Percentiles rank a stretch among this genome's conserved stretches.
Evolutionary conservation across 805 yeast genomes (phyloP).

Genomic region (Ogataea pilisensis): DNA sequence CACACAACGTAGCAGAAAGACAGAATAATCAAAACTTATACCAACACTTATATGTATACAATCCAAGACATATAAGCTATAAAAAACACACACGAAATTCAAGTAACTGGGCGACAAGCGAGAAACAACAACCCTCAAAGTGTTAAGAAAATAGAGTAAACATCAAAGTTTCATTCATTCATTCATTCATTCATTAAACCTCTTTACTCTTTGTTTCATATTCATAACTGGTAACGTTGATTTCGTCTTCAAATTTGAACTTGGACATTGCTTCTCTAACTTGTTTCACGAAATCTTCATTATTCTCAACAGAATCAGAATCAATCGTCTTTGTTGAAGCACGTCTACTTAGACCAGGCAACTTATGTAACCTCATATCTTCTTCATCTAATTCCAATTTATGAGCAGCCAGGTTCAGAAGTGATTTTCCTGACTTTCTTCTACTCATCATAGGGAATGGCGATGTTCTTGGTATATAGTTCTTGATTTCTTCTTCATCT

Average conservation of each 20-base stretch:
- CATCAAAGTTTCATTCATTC: too few species aligned
- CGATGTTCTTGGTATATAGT: constrained; percentile 42
- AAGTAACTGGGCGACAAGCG: too few species aligned
- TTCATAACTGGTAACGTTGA: constrained; percentile 50
- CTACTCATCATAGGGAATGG: constrained; percentile 40
- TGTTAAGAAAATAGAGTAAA: too few species aligned
- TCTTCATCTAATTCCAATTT: constrained; percentile 65
- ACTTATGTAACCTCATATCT: constrained; percentile 36
- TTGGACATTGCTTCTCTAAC: constrained; percentile 41
- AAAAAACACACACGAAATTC: too few species aligned
- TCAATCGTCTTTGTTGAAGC: constrained; percentile 26
- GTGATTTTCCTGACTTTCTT: constrained; percentile 71
- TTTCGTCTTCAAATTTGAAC: constrained; percentile 32
- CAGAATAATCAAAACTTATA: too few species aligned
- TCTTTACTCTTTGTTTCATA: constrained; percentile 42
- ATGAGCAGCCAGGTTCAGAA: constrained; percentile 62
- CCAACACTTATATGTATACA: too few species aligned
- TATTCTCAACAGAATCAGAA: constrained; percentile 19
- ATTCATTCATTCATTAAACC: too few species aligned
- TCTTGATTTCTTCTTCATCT: constrained; percentile 34
- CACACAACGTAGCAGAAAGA: too few species aligned
- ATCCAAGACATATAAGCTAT: too few species aligned
- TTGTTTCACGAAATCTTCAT: constrained; percentile 35
- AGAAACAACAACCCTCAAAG: too few species aligned
- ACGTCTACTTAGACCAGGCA: constrained; percentile 32